phyloP scores from a whole-genome alignment of 352 stramenopile species.

The Aphanomyces euteiches region DNA sequence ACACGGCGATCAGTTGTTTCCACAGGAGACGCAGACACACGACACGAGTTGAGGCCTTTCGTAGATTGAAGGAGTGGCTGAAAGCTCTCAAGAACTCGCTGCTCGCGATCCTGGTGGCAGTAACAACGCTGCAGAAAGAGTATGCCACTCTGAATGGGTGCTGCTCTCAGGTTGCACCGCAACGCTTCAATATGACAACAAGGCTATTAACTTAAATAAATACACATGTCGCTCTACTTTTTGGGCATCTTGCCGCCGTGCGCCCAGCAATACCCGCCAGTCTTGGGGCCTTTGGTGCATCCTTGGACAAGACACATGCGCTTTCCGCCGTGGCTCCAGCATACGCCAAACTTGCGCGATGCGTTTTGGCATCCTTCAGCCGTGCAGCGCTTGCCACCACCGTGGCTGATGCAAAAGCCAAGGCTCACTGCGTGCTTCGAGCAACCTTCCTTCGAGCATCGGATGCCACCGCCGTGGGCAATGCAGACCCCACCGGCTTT shows the following conservation, averaged over 20 bases:
- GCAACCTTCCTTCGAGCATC: conserved; percentile 66
- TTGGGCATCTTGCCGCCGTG: conserved; percentile 77
- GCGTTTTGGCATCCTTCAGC: conserved; percentile 71
- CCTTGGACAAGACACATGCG: conserved; percentile 71
- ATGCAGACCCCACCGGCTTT: conserved; percentile 81
- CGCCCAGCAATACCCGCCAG: conserved; percentile 77
- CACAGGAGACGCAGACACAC: no score
- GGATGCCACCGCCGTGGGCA: conserved; percentile 67
- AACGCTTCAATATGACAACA: neutral
- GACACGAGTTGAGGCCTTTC: no score
- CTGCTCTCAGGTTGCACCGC: no score
- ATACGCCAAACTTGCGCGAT: conserved; percentile 77
- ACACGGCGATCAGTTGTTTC: no score
- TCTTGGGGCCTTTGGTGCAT: conserved; percentile 80
- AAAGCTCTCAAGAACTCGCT: no score
- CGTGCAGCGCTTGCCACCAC: conserved; percentile 73
- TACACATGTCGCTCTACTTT: conserved; percentile 45
- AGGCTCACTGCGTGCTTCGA: conserved; percentile 78
- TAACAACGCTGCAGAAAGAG: no score
- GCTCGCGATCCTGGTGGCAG: no score
- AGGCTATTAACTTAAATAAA: conserved; percentile 42
- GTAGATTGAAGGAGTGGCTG: no score
- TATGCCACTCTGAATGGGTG: no score
- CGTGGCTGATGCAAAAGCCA: conserved; percentile 82
- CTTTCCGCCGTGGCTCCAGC: conserved; percentile 77